A percentile compares a stretch with the other conserved stretches of the same genome.
Conservation (phyloP, 495 filamentous ascomycete species). For the Coniosporium apollinis region DNA sequence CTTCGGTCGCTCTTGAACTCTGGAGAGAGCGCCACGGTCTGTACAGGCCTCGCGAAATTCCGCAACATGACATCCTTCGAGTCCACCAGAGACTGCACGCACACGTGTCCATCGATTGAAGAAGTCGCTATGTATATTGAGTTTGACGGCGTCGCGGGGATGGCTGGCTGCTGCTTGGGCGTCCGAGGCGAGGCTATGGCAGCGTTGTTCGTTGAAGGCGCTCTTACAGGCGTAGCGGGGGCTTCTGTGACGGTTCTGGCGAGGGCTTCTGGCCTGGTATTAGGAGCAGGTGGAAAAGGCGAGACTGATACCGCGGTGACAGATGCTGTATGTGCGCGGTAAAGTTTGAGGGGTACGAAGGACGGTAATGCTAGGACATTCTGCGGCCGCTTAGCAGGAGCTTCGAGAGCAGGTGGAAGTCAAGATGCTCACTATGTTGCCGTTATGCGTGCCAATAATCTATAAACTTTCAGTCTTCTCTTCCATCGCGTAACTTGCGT, state of each 20-base stretch:
- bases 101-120: conserved; percentile 91
- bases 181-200: conserved; percentile 30
- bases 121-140: conserved; percentile 83
- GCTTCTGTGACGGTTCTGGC: conserved; percentile 32
- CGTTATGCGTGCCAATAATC: conserved; percentile 92
- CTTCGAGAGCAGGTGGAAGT: conserved; percentile 7
- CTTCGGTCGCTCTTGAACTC: conserved; percentile 77
- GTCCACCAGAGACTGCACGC: conserved; percentile 65
- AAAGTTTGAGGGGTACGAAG: conserved; percentile 62
- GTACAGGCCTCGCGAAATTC: conserved; percentile 84
- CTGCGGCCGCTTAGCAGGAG: conserved; percentile 31
- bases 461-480: conserved; percentile 23
- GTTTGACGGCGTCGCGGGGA: conserved; percentile 61
- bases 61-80: conserved; percentile 69
- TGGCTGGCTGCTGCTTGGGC: conserved; percentile 28
- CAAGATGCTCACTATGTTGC: conserved; percentile 62
- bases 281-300: conserved; percentile 64
- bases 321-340: conserved; percentile 82
- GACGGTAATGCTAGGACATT: conserved; percentile 72
- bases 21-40: conserved; percentile 77
- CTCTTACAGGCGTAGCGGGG: conserved; percentile 19
- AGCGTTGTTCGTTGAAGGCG: conserved; percentile 29
- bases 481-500: neutral
- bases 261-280: conserved; percentile 33
- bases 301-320: conserved; percentile 82